These are phyloP conservation scores for Hemerocallis citrina DNA, from an alignment of 106 monocot species.

Conservation along the genomic window DNA sequence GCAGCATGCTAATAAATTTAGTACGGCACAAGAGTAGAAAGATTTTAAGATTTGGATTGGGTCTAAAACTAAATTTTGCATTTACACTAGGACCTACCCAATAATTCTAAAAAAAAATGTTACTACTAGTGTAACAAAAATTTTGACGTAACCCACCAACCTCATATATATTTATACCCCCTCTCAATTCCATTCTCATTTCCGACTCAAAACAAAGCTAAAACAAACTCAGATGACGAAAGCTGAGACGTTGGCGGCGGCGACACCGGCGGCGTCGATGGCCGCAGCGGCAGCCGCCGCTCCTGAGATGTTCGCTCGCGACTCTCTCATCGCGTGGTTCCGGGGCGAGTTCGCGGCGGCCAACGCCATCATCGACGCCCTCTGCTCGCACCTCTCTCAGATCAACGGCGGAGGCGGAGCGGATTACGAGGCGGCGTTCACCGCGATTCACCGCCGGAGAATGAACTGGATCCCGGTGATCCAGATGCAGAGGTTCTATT, in stretches of 20 bases:
- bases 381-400: constrained; percentile 55
- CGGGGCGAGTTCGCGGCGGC: constrained; percentile 79
- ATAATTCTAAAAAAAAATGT: too few relatives aligned
- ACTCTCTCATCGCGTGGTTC: constrained; percentile 73
- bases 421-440: constrained; percentile 52
- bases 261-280: constrained; percentile 7
- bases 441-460: constrained; percentile 55
- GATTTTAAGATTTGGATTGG: too few relatives aligned
- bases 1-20: too few relatives aligned
- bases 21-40: too few relatives aligned
- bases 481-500: constrained; percentile 80
- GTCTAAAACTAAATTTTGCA: too few relatives aligned
- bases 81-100: too few relatives aligned
- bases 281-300: constrained; percentile 15
- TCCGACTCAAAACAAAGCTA: too few relatives aligned
- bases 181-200: too few relatives aligned
- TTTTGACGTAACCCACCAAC: too few relatives aligned
- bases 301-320: constrained; percentile 45
- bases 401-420: constrained; percentile 16
- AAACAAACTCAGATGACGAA: too few relatives aligned
- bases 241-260: neutral
- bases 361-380: constrained; percentile 86
- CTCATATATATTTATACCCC: too few relatives aligned
- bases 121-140: too few relatives aligned
- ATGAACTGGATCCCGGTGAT: constrained; percentile 86